phyloP scores from a whole-genome alignment of 1,284 basidiomycete species.

The Cryptococcus sp. region DNA sequence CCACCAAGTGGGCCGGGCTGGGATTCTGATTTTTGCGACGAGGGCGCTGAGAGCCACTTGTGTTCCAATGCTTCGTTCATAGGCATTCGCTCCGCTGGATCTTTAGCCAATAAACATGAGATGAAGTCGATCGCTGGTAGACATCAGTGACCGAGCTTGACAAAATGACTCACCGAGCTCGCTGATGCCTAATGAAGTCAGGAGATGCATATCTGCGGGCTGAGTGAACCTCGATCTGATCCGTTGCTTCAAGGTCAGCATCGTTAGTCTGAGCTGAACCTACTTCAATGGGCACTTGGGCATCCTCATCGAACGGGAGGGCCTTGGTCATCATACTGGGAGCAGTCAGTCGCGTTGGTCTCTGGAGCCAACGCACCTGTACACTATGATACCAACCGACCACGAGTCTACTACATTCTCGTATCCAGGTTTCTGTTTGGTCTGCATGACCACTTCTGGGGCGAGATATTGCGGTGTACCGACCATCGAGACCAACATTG shows the following conservation, averaged over 20 bases:
- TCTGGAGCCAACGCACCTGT: slow-evolving; percentile 62
- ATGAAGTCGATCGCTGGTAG: slow-evolving; percentile 58
- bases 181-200: slow-evolving; percentile 55
- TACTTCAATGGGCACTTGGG: slow-evolving; percentile 39
- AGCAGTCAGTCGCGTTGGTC: background rate
- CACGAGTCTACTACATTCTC: slow-evolving; percentile 83
- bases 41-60: slow-evolving; percentile 61
- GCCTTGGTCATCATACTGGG: slow-evolving; percentile 54
- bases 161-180: slow-evolving; percentile 46
- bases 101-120: slow-evolving; percentile 56
- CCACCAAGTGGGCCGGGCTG: slow-evolving; percentile 36
- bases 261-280: slow-evolving; percentile 2
- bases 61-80: slow-evolving; percentile 63
- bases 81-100: slow-evolving; percentile 62
- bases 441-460: slow-evolving; percentile 69
- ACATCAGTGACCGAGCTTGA: slow-evolving; percentile 45
- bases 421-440: slow-evolving; percentile 67
- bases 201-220: slow-evolving; percentile 63
- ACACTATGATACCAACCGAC: slow-evolving; percentile 90
- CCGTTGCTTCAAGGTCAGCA: slow-evolving; percentile 45
- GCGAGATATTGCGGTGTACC: slow-evolving; percentile 54
- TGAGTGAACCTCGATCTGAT: slow-evolving; percentile 63
- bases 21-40: slow-evolving; percentile 33
- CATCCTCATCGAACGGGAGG: slow-evolving; percentile 53
- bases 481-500: slow-evolving; percentile 53